These are phyloP conservation scores for Coniferiporia weirii DNA, from an alignment of 1,284 basidiomycete genomes.

Conservation along the genomic window DNA sequence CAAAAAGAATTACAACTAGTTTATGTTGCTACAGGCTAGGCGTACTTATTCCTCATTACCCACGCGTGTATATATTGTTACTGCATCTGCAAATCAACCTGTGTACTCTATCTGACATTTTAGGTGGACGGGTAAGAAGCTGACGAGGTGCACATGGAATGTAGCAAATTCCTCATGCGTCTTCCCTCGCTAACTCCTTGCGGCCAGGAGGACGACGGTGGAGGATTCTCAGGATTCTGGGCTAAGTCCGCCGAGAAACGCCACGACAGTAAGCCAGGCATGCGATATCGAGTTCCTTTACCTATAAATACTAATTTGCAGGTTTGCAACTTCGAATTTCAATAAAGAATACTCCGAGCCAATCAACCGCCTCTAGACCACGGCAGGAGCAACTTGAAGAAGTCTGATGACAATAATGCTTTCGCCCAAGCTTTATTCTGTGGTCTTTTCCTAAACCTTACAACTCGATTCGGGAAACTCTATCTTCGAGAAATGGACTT, in stretches of 20 bases:
- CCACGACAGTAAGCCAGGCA: background rate
- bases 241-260: background rate
- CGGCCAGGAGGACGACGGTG: background rate
- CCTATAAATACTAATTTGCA: background rate
- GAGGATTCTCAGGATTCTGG: background rate
- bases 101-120: constrained; percentile 2
- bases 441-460: too few relatives aligned
- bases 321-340: background rate
- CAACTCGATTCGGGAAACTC: too few relatives aligned
- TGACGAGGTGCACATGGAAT: background rate
- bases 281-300: background rate
- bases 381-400: too few relatives aligned
- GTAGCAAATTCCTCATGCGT: background rate
- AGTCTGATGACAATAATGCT: too few relatives aligned
- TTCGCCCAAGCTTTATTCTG: too few relatives aligned
- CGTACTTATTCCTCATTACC: background rate
- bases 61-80: constrained; percentile 7
- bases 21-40: background rate
- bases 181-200: background rate
- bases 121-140: background rate
- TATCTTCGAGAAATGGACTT: too few relatives aligned
- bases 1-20: background rate
- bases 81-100: constrained; percentile 5
- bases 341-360: too few relatives aligned
- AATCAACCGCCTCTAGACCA: too few relatives aligned